phyloP scores from a whole-genome alignment of 2,329 filamentous ascomycete genomes.

The Chaetomium globosum region DNA sequence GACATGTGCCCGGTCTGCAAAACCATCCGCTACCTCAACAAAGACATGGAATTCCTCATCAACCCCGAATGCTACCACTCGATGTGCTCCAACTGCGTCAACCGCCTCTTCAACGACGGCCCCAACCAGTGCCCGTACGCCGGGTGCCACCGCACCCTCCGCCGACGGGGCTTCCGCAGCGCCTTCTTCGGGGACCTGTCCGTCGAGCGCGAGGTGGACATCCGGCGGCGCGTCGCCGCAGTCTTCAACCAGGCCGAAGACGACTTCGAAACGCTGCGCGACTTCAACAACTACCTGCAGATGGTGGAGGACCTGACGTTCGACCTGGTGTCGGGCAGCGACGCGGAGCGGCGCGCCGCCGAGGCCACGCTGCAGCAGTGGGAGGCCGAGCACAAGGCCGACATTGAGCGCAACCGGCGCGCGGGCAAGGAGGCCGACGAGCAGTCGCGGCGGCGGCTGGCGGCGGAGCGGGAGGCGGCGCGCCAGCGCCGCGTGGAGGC shows the following conservation, averaged over 20 bases:
- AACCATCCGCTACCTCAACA: conserved; percentile 92
- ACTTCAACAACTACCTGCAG: conserved; percentile 94
- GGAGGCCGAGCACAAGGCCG: conserved; percentile 70
- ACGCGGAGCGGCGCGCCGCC: conserved; percentile 55
- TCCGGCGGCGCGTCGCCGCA: conserved; percentile 73
- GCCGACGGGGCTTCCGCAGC: conserved; percentile 78
- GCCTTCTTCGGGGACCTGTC: conserved; percentile 88
- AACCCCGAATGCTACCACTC: conserved; percentile 99
- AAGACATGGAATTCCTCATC: conserved; percentile 90
- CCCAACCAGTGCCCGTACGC: conserved; percentile 91
- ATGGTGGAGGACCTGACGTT: conserved; percentile 88
- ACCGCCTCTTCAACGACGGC: conserved; percentile 88
- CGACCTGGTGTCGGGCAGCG: conserved; percentile 75
- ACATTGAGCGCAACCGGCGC: conserved; percentile 64
- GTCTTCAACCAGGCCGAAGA: conserved; percentile 89
- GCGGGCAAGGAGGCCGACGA: conserved; percentile 61
- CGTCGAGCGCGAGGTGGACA: conserved; percentile 92
- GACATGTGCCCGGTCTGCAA: conserved; percentile 98
- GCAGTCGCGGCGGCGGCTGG: conserved; percentile 56
- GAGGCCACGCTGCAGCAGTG: conserved; percentile 64
- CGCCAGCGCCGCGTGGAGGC: conserved; percentile 65
- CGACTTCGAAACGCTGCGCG: conserved; percentile 81
- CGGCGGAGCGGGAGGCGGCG: conserved; percentile 67
- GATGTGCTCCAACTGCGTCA: conserved; percentile 96
- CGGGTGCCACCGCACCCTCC: conserved; percentile 82